Conservation (phyloP, 139 green algal genomes). For the Closterium sp. region DNA sequence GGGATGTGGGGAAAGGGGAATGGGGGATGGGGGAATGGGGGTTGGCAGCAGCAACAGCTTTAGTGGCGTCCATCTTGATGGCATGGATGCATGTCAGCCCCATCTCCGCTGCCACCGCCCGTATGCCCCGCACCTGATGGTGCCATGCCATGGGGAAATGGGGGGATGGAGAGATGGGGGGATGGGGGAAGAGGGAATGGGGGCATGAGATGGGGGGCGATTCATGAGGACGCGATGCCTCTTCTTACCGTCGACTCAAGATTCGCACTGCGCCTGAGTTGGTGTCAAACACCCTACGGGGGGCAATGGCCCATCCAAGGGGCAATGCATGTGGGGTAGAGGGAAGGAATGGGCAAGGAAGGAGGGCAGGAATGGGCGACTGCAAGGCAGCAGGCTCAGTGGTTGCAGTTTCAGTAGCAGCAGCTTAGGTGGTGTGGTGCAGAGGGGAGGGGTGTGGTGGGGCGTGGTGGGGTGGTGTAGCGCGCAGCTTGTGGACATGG, state of each 20-base stretch:
- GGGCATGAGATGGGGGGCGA: neutral
- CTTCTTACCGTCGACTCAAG: too few species aligned
- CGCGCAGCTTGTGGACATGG: too few species aligned
- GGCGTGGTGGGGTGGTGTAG: too few species aligned
- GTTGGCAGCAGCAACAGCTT: neutral
- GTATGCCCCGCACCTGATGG: conserved; percentile 38
- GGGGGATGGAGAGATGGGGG: too few species aligned
- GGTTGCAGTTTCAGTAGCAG: neutral
- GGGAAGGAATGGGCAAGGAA: neutral
- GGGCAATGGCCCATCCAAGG: too few species aligned
- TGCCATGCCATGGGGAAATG: too few species aligned
- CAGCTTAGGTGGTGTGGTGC: neutral
- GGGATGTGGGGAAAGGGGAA: neutral
- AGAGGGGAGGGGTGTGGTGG: too few species aligned
- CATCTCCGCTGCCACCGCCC: conserved; percentile 67
- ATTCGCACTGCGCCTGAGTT: too few species aligned
- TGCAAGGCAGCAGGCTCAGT: neutral
- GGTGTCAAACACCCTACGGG: too few species aligned
- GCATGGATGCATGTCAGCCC: conserved; percentile 67
- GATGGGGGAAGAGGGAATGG: too few species aligned
- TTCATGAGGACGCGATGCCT: neutral
- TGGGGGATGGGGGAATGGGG: neutral
- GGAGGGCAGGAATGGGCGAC: neutral
- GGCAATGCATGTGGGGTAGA: too few species aligned
- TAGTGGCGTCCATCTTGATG: conserved; percentile 74